These are phyloP conservation scores for Pichia cactophila DNA, from an alignment of 1,139 yeast genomes.

Conservation along the genomic window DNA sequence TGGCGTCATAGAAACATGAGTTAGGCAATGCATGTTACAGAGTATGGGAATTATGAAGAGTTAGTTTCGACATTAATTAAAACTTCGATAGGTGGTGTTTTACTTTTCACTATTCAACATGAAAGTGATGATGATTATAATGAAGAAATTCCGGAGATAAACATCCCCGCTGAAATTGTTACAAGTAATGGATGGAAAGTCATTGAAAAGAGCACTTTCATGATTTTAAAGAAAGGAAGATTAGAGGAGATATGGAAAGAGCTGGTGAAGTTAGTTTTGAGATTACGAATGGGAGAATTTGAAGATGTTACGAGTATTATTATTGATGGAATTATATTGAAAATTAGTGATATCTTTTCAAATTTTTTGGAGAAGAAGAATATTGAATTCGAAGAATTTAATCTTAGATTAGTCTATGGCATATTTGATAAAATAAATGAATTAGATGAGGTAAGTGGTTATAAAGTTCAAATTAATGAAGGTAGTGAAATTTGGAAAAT, in stretches of 20 bases:
- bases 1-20: not conserved
- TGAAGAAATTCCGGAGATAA: not conserved
- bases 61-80: not conserved
- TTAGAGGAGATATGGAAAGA: slow-evolving; percentile 1
- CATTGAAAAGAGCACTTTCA: not conserved
- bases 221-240: not conserved
- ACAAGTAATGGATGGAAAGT: not conserved
- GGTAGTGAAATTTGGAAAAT: slow-evolving; percentile 7
- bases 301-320: not conserved
- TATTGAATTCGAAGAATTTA: slow-evolving; percentile 4
- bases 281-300: not conserved
- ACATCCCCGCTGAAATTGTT: not conserved
- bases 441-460: slow-evolving; percentile 1
- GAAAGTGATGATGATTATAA: not conserved
- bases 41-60: not conserved
- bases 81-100: not conserved
- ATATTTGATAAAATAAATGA: slow-evolving; percentile 6
- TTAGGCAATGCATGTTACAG: not conserved
- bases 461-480: slow-evolving; percentile 4
- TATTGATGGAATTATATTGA: slow-evolving; percentile 10
- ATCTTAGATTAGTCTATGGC: slow-evolving; percentile 8
- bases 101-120: not conserved
- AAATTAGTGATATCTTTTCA: slow-evolving; percentile 7
- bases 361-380: slow-evolving; percentile 1
- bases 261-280: not conserved